phyloP scores from a whole-genome alignment of 257 asterid species.

The Fraxinus excelsior region DNA sequence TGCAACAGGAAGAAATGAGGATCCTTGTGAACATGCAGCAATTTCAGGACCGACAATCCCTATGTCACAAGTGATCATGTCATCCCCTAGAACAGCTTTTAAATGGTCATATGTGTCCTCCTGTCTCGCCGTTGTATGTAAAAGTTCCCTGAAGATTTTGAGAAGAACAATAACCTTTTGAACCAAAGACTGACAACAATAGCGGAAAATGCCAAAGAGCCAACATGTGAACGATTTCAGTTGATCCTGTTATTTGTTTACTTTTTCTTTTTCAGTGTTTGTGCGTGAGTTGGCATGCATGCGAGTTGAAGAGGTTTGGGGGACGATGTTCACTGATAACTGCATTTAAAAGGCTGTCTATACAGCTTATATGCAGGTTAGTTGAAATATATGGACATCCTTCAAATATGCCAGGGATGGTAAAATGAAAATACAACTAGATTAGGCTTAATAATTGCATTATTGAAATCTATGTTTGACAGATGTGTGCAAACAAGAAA shows the following conservation, averaged over 20 bases:
- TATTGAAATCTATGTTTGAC: not conserved
- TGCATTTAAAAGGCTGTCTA: not conserved
- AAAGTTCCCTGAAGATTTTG: conserved; percentile 58
- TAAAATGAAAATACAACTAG: not conserved
- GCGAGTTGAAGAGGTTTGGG: not conserved
- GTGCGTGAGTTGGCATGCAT: not conserved
- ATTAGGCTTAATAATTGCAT: not conserved
- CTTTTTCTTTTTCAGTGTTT: not conserved
- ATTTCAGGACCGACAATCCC: conserved; percentile 71
- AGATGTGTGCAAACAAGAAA: not conserved
- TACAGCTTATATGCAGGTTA: not conserved
- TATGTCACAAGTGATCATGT: conserved; percentile 62
- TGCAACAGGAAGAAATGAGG: conserved; percentile 62
- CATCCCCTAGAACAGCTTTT: conserved; percentile 60
- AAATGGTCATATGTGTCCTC: conserved; percentile 61
- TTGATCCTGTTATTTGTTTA: not conserved
- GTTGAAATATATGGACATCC: not conserved
- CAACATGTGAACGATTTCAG: not conserved
- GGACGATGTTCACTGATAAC: not conserved
- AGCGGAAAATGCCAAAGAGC: not conserved
- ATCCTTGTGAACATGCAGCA: conserved; percentile 64
- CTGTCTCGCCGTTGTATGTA: conserved; percentile 64
- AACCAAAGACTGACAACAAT: not conserved
- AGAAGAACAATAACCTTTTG: conserved; percentile 2
- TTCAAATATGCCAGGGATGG: too few relatives aligned